phyloP scores from a whole-genome alignment of 192 early-diverging fungal species.

The Backusella luteola region DNA sequence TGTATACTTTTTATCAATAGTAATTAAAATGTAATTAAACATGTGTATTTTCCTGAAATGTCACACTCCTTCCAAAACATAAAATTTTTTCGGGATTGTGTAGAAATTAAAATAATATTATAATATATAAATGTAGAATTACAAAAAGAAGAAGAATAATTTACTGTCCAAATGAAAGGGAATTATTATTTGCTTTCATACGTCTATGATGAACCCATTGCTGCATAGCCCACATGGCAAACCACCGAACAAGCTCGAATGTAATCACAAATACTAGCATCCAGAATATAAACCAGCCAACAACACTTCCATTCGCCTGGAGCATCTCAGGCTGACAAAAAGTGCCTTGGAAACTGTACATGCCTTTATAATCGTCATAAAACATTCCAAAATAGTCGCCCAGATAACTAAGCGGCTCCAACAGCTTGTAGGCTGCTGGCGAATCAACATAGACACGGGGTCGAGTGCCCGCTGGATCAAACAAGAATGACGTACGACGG shows the following conservation, averaged over 20 bases:
- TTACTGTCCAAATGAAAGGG: neutral
- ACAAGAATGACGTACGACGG: slow-evolving; percentile 59
- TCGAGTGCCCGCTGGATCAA: slow-evolving; percentile 66
- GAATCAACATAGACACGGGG: slow-evolving; percentile 37
- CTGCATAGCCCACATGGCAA: neutral
- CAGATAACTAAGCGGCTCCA: slow-evolving; percentile 52
- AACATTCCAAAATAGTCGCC: slow-evolving; percentile 61
- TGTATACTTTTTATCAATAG: too few relatives aligned
- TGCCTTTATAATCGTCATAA: slow-evolving; percentile 56
- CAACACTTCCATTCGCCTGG: slow-evolving; percentile 40
- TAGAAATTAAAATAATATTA: too few relatives aligned
- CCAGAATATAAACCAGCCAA: slow-evolving; percentile 48
- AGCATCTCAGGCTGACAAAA: slow-evolving; percentile 60
- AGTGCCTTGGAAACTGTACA: slow-evolving; percentile 69
- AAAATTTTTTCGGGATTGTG: too few relatives aligned
- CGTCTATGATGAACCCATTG: neutral
- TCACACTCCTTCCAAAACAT: too few relatives aligned
- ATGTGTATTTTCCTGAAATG: too few relatives aligned
- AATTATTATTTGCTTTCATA: too few relatives aligned
- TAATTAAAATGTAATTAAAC: too few relatives aligned
- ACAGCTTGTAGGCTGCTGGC: slow-evolving; percentile 34
- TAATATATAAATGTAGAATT: neutral
- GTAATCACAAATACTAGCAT: slow-evolving; percentile 25
- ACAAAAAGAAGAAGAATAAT: neutral
- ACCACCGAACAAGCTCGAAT: slow-evolving; percentile 22